Evolutionary conservation across 169 alveolate species (phyloP).

Genomic region (Cryptosporidium felis): DNA sequence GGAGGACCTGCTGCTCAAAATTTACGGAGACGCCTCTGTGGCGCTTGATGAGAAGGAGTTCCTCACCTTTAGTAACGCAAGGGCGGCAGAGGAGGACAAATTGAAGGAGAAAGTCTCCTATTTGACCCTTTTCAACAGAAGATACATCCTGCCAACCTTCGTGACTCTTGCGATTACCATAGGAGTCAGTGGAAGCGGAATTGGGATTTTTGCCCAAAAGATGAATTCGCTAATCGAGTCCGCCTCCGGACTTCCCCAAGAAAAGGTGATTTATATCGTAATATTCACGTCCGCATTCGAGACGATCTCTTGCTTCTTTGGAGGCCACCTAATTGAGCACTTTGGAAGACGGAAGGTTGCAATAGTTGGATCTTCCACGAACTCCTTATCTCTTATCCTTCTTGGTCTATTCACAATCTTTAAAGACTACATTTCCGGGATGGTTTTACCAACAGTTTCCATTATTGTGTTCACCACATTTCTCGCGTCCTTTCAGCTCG

Average conservation of each 20-base stretch:
- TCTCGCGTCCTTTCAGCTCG: constrained; percentile 41
- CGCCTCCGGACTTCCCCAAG: constrained; percentile 38
- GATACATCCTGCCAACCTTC: constrained; percentile 28
- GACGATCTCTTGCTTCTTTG: constrained; percentile 38
- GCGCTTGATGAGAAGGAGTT: constrained; percentile 19
- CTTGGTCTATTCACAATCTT: constrained; percentile 27
- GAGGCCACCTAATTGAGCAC: constrained; percentile 31
- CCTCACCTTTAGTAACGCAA: background rate
- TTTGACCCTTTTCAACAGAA: constrained; percentile 7
- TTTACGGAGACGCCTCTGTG: background rate
- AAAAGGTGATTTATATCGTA: constrained; percentile 27
- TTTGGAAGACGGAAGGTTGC: constrained; percentile 62
- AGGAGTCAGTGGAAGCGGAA: constrained; percentile 67
- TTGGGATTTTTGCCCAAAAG: constrained; percentile 61
- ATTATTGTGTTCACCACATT: constrained; percentile 18
- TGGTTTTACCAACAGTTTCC: constrained; percentile 3
- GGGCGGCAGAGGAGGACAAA: constrained; percentile 11
- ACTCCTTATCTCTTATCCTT: background rate
- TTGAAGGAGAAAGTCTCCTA: background rate
- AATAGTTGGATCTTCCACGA: constrained; percentile 27
- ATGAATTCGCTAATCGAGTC: constrained; percentile 48
- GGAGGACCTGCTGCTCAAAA: constrained; percentile 49
- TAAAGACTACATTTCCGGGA: background rate
- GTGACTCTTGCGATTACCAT: constrained; percentile 5
- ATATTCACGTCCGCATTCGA: background rate